These are phyloP conservation scores for Pluteus cervinus DNA, from an alignment of 768 basidiomycete genomes.

Conservation along the genomic window DNA sequence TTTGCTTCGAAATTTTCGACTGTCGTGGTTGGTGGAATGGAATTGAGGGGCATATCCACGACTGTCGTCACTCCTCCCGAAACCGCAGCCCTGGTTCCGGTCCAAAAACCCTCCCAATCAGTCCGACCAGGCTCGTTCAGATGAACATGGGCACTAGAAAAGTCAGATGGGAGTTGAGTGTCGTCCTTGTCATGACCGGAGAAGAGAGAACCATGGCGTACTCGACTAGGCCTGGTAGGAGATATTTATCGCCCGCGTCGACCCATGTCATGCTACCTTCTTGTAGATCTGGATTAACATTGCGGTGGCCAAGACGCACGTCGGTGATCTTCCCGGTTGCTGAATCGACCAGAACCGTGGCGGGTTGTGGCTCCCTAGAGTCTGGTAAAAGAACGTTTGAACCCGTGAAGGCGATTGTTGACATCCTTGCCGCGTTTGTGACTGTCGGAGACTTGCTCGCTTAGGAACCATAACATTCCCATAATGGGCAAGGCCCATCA, in stretches of 20 bases:
- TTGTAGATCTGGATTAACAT: conserved; percentile 22
- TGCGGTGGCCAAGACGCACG: conserved; percentile 32
- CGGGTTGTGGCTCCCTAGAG: conserved; percentile 41
- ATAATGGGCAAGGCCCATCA: too few species aligned
- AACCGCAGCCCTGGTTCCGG: conserved; percentile 85
- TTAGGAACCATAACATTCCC: too few species aligned
- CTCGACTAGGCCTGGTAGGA: conserved; percentile 84
- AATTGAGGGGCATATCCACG: conserved; percentile 98
- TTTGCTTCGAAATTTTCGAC: conserved; percentile 70
- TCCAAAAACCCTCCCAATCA: conserved; percentile 91
- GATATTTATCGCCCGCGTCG: conserved; percentile 49
- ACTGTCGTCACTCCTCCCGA: conserved; percentile 95
- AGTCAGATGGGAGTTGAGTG: too few species aligned
- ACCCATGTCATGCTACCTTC: conserved; percentile 33
- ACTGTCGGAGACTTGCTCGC: too few species aligned
- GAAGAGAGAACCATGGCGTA: conserved; percentile 26
- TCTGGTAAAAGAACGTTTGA: conserved; percentile 55
- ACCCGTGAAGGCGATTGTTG: conserved; percentile 44
- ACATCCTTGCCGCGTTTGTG: too few species aligned
- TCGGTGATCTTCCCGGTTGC: conserved; percentile 54
- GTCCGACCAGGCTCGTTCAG: conserved; percentile 92
- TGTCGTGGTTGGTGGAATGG: conserved; percentile 93
- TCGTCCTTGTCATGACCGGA: conserved; percentile 3
- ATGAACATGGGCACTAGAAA: conserved; percentile 77
- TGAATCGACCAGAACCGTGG: conserved; percentile 58